These are phyloP conservation scores for Colletotrichum sojae DNA, from an alignment of 2,329 filamentous ascomycete genomes.

Conservation along the genomic window DNA sequence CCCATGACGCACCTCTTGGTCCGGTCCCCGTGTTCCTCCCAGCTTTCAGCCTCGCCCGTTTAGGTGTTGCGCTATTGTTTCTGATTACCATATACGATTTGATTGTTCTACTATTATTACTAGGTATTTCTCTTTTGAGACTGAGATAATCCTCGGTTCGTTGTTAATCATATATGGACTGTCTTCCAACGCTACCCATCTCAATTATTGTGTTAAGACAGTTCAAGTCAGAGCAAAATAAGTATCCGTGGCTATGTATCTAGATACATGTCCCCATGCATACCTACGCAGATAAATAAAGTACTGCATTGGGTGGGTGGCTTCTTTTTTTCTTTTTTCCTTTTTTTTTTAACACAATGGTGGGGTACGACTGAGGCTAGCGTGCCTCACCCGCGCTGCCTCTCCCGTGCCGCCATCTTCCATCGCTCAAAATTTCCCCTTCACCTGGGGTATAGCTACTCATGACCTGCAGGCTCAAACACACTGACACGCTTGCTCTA, in stretches of 20 bases:
- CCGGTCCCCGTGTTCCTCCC: slow-evolving; percentile 13
- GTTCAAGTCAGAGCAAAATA: background rate
- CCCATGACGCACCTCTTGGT: slow-evolving; percentile 36
- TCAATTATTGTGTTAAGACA: too few relatives aligned
- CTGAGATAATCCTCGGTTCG: too few relatives aligned
- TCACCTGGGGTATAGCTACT: background rate
- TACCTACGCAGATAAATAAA: too few relatives aligned
- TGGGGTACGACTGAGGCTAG: background rate
- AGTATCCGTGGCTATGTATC: background rate
- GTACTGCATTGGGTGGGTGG: too few relatives aligned
- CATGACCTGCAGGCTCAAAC: background rate
- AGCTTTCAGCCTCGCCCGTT: too few relatives aligned
- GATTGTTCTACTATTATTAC: too few relatives aligned
- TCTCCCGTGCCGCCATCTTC: background rate
- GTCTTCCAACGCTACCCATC: too few relatives aligned
- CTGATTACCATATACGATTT: too few relatives aligned
- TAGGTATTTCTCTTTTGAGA: background rate
- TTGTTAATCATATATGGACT: too few relatives aligned
- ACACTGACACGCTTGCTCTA: background rate
- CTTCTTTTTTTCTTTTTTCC: background rate
- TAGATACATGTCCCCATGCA: background rate
- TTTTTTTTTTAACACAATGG: background rate
- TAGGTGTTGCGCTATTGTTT: too few relatives aligned
- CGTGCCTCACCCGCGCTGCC: background rate
- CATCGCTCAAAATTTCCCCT: background rate